Base-by-base conservation (phyloP, 495 filamentous ascomycete genomes). In the Bathelium albidoporum region DNA sequence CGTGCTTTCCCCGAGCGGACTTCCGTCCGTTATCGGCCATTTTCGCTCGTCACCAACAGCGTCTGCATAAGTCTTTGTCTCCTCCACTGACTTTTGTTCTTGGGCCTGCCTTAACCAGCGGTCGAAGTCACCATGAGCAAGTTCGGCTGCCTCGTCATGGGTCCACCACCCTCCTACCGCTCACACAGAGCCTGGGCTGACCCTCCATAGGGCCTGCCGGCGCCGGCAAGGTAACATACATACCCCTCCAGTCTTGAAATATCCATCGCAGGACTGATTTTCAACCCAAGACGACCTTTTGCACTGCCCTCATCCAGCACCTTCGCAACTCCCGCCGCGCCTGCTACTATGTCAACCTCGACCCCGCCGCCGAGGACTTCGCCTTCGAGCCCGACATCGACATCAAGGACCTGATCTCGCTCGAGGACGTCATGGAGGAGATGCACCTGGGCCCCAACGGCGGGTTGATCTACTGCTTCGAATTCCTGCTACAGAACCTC, bases 351-450 rank as follows among this genome's bases (percentile, higher is more conserved):
- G 87, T 98, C 65, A 98, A 98, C 77, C 89, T 98, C 66, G 94
- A 98, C 75, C 94, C 94, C 0, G 94, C 94, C 62, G 94, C 94
- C 68, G 92, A 97, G 74, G 83, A 86, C 45, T 97, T 98, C 74
- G 82, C 84, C 68, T 95, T 96, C 73, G 80, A 90, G 66, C 94
- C 94, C 0, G 94, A 97, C 71, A 83, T 97, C 66, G 94, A 98
- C 73, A 98, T 98, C 79, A 92, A 91, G 72, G 92, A 97, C 62
- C 83, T 97, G 29, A 96, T 98, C 74, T 90, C 88, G 1, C 84
- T 98, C 55, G 89, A 95, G 70, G 94, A 98, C 85, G 94, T 95
- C 29, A 98, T 98, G 94, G 94, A 97, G 63, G 94, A 97, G 76
- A 83, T 96, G 82, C 82, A 84, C 49, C 82, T 97, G 5, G 94